Evolutionary conservation across 2,329 filamentous ascomycete genomes (phyloP), one percentile per base, ranked within the genome.

Genomic region (Ophiostoma ulmi): DNA sequence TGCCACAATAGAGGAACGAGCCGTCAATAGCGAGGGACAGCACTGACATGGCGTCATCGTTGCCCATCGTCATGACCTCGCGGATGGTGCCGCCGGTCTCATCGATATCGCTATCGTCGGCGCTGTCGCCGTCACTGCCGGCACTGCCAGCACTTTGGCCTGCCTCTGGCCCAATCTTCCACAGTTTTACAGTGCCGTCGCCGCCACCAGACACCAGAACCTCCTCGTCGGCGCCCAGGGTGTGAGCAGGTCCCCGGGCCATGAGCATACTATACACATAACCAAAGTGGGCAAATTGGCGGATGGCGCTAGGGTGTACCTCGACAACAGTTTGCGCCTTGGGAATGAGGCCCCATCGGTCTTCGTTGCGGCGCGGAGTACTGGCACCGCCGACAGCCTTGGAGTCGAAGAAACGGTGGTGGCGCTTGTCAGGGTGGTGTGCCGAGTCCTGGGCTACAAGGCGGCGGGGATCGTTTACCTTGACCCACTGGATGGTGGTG

Each of bases 181-280:
- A 99, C n/a, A 98, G 79, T 79, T 97, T 97, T 77, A 99, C 94
- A 0, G 91, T 92, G 0, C 95, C 96, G 77, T 98, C 95, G 41
- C 95, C 96, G 48, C 93, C 94, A 10, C 94, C 95, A 0, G 94
- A 97, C 41, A 99, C 88, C 52, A 99, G 79, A 0, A 97, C 88
- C 75, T 98, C 94, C 36, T 91, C 88, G 1, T 92, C 88, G 0
- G 87, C 83, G 7, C 90, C 90, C 4, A 92, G 85, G 7, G 92
- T 84, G 1, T 88, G 83, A 0, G 86, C 88, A 0, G 86, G 84
- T 0, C 91, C 92, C 72, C 87, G 88, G 0, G 92, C 89, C 72
- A 99, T 84, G 5, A 97, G 84, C 94, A 98, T 98, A 79, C 93
- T 96, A 79, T 97, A 97, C 0, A 99, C 89, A 78, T 97, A 98